Percentiles rank a stretch among this genome's conserved stretches.
Conservation (phyloP, 2,329 filamentous ascomycete species). For the Seiridium cupressi region DNA sequence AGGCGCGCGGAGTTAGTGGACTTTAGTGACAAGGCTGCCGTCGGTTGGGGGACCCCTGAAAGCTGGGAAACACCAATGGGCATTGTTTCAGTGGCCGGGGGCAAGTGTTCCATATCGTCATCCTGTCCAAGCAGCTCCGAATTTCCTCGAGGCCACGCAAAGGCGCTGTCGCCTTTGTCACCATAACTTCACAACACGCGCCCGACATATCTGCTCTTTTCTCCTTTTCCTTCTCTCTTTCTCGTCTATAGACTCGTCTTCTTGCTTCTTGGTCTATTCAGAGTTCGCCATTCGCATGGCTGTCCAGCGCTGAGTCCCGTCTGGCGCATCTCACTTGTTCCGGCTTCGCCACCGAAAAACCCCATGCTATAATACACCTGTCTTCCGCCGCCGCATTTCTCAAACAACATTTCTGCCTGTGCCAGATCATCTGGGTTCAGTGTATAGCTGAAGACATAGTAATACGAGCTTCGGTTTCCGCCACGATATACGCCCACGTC, state of each 20-base stretch:
- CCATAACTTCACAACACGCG: not conserved
- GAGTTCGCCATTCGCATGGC: no score
- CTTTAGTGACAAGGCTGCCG: conserved; percentile 10
- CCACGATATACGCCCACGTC: not conserved
- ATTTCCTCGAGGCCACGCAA: conserved; percentile 1
- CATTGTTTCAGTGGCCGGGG: conserved; percentile 5
- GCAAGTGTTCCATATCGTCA: conserved; percentile 3
- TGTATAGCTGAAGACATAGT: no score
- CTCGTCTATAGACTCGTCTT: not conserved
- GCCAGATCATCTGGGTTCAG: no score
- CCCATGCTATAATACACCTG: no score
- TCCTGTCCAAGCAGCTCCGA: not conserved
- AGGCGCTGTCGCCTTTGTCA: not conserved
- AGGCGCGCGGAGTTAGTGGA: conserved; percentile 16
- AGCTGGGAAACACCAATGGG: not conserved
- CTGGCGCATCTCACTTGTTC: no score
- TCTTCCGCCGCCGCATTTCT: no score
- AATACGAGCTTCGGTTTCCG: not conserved
- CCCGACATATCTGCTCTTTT: not conserved
- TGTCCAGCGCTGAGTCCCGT: no score
- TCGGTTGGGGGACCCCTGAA: not conserved
- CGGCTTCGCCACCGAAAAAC: no score
- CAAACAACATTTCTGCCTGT: no score
- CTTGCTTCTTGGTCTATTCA: not conserved
- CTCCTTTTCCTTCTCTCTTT: not conserved